Conservation (phyloP, 108 stramenopile genomes). For the Pseudonitzschia delicatissima region DNA sequence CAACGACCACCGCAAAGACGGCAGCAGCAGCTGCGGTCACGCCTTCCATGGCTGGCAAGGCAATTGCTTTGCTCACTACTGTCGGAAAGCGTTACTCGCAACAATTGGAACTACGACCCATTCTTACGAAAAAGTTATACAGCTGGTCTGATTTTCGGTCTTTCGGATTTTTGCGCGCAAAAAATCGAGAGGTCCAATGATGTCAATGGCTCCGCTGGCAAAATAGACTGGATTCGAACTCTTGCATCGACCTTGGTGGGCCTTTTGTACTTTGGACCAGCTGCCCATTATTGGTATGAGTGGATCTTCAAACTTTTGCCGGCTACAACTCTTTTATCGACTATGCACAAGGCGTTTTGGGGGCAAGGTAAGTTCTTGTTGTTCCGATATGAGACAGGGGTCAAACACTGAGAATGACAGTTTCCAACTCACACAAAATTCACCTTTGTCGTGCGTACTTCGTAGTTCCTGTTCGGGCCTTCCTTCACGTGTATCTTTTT, state of each 20-base stretch:
- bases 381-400: neutral
- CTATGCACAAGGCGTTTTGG: conserved; percentile 73
- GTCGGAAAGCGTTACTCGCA: conserved; percentile 28
- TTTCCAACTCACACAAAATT: neutral
- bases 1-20: neutral
- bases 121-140: conserved; percentile 78
- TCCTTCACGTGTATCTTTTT: conserved; percentile 84
- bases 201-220: conserved; percentile 5
- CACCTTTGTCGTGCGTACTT: no score
- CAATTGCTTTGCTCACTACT: conserved; percentile 1
- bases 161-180: conserved; percentile 77
- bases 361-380: conserved; percentile 50
- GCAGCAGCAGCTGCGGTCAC: neutral
- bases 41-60: neutral
- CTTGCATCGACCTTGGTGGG: conserved; percentile 60
- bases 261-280: conserved; percentile 81
- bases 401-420: neutral
- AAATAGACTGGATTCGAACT: conserved; percentile 46
- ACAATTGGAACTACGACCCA: conserved; percentile 45
- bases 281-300: conserved; percentile 84
- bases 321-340: conserved; percentile 55
- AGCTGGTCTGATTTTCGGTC: conserved; percentile 66
- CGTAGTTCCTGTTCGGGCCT: conserved; percentile 84
- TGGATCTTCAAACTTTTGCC: conserved; percentile 62
- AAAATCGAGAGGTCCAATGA: conserved; percentile 42